Base-by-base conservation (phyloP, 1,284 basidiomycete species). In the Cryptococcus jaspeensis region DNA sequence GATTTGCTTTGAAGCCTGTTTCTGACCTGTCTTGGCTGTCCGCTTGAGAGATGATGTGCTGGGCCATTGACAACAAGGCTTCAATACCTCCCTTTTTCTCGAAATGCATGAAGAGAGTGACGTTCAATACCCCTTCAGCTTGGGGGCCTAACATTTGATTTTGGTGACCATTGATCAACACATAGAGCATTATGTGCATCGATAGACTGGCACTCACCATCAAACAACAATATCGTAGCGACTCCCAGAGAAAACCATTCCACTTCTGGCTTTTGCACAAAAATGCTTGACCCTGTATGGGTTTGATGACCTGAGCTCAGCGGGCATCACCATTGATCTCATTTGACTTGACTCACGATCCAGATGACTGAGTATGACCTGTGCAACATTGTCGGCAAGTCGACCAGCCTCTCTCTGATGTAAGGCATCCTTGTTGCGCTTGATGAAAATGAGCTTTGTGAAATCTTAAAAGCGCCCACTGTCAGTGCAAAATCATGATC, bases 381-480 rank as follows among this genome's bases (percentile, higher is more conserved):
- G 78, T 1, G 91, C 88, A 39, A 99, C 78, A 23, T 85, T 79
- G 42, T 81, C 78, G 0, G 90, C 87, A 1, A 90, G 85, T 12
- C 84, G 82, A 12, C 81, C 69, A 11, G 94, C 88, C 67, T 92
- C 88, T 65, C 86, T 85, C 75, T 86, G 89, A 74, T 95, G 92
- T 4, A 82, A 70, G 0, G 83, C 64, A 68, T 99, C 95, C 15
- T 86, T 64, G 32, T 88, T 84, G 56, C 94, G 84, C 25, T 87
- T 88, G 69, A 90, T 86, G 12, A 78, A 74, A 72, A 97, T 87
- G 71, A 96, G 82, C 72, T 92, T 90, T 60, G 93, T 88, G 59
- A 93, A 85, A 16, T 90, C 91, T 92, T 59, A 1, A 36, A 38
- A 15, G 13, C n/a, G 39, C 44, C 49, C 20, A 57, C 49, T 55